Percentiles rank a stretch among this genome's conserved stretches.
phyloP scores from a whole-genome alignment of 2,329 filamentous ascomycete genomes.

The Pseudocercospora fuligena region DNA sequence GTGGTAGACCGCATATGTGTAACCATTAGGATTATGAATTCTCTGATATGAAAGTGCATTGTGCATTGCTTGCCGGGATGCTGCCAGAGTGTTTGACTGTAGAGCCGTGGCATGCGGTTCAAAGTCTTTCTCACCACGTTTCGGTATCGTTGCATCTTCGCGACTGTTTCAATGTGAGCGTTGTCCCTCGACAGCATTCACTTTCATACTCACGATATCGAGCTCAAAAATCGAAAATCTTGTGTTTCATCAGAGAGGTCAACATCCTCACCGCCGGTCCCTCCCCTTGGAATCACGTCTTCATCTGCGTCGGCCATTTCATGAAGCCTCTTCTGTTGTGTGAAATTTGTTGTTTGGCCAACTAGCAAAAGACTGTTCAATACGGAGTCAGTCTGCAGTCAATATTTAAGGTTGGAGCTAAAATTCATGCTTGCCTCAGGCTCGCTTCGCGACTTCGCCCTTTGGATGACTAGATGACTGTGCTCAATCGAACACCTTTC shows the following conservation, averaged over 20 bases:
- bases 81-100: conserved; percentile 77
- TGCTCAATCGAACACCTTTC: conserved; percentile 1
- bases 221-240: conserved; percentile 78
- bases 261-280: conserved; percentile 76
- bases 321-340: background rate
- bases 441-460: background rate
- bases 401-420: background rate
- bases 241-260: conserved; percentile 78
- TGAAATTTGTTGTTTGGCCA: background rate
- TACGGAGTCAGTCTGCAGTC: background rate
- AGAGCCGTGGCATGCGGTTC: conserved; percentile 86
- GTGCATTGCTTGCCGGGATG: conserved; percentile 86
- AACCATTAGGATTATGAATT: conserved; percentile 70
- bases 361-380: background rate
- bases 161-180: conserved; percentile 25
- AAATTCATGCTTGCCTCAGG: background rate
- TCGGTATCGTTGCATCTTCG: conserved; percentile 66
- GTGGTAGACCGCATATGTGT: conserved; percentile 74
- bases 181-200: background rate
- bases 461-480: conserved; percentile 1
- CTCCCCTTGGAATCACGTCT: conserved; percentile 38
- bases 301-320: conserved; percentile 46
- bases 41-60: conserved; percentile 80
- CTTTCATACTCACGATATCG: conserved; percentile 50
- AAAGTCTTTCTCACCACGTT: conserved; percentile 96